Conservation (phyloP, 345 rosid genomes). For the Citrus trifoliata region DNA sequence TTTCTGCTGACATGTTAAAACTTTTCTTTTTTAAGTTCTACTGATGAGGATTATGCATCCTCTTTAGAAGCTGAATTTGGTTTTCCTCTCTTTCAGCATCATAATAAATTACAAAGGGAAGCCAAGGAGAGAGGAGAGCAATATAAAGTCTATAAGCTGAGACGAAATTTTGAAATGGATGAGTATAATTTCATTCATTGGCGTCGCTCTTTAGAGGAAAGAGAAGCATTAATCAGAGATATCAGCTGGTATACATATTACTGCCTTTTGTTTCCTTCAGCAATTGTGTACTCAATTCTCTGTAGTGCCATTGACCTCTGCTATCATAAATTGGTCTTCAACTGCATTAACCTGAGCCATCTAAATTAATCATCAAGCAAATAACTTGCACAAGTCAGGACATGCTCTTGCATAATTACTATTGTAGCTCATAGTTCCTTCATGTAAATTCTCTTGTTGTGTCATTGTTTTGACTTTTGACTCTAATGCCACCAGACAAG, state of each 20-base stretch:
- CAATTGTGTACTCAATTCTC: neutral
- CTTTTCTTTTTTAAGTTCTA: neutral
- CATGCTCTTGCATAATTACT: neutral
- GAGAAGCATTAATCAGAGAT: slow-evolving; percentile 93
- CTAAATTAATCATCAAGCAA: neutral
- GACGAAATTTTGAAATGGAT: slow-evolving; percentile 87
- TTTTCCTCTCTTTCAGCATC: slow-evolving; percentile 43
- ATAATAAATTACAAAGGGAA: slow-evolving; percentile 62
- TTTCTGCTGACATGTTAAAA: neutral
- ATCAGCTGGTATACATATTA: slow-evolving; percentile 65
- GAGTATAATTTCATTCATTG: slow-evolving; percentile 84
- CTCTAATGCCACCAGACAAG: neutral
- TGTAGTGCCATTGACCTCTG: neutral
- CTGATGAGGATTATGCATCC: neutral
- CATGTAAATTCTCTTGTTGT: neutral
- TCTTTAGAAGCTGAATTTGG: neutral
- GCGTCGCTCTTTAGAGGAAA: slow-evolving; percentile 89
- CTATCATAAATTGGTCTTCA: neutral
- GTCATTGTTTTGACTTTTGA: neutral
- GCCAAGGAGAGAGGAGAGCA: slow-evolving; percentile 73
- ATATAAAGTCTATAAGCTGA: slow-evolving; percentile 66
- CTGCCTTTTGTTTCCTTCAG: neutral
- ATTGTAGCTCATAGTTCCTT: neutral
- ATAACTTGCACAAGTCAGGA: neutral
- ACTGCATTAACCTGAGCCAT: neutral